These are phyloP conservation scores for Sarcomyxa edulis DNA, from an alignment of 768 basidiomycete species.

Conservation along the genomic window DNA sequence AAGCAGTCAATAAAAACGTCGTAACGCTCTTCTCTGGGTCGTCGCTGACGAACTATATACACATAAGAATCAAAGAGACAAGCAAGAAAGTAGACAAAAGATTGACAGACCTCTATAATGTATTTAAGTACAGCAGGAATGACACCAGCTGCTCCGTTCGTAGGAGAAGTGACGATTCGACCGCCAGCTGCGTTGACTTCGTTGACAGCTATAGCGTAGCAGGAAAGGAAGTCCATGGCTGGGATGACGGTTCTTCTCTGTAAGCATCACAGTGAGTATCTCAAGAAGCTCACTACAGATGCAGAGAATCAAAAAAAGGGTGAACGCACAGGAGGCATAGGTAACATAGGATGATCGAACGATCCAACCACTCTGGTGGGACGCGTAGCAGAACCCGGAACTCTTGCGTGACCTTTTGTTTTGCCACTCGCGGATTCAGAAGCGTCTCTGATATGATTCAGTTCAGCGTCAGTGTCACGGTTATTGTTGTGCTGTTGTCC, in stretches of 20 bases:
- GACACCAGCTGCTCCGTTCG: constrained; percentile 91
- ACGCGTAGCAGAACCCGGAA: constrained; percentile 15
- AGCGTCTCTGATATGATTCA: too few relatives aligned
- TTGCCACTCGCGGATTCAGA: too few relatives aligned
- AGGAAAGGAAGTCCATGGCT: constrained; percentile 89
- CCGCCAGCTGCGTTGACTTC: constrained; percentile 94
- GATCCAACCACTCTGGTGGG: constrained; percentile 59
- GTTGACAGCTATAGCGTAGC: constrained; percentile 93
- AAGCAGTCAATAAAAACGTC: constrained; percentile 87
- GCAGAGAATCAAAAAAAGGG: neutral
- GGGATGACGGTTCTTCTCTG: constrained; percentile 86
- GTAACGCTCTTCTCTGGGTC: constrained; percentile 83
- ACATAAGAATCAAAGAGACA: constrained; percentile 3
- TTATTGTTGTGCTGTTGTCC: too few relatives aligned
- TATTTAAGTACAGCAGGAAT: constrained; percentile 93
- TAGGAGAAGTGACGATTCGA: constrained; percentile 91
- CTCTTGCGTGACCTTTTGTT: too few relatives aligned
- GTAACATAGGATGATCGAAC: constrained; percentile 73
- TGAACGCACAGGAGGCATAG: constrained; percentile 72
- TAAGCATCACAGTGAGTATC: constrained; percentile 5
- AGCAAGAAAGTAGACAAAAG: neutral
- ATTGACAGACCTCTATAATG: constrained; percentile 71
- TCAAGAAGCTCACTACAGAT: constrained; percentile 1
- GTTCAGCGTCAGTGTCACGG: too few relatives aligned
- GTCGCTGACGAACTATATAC: constrained; percentile 74